Evolutionary conservation across 148 eudicot species (phyloP).

Genomic region (Cornus controversa): DNA sequence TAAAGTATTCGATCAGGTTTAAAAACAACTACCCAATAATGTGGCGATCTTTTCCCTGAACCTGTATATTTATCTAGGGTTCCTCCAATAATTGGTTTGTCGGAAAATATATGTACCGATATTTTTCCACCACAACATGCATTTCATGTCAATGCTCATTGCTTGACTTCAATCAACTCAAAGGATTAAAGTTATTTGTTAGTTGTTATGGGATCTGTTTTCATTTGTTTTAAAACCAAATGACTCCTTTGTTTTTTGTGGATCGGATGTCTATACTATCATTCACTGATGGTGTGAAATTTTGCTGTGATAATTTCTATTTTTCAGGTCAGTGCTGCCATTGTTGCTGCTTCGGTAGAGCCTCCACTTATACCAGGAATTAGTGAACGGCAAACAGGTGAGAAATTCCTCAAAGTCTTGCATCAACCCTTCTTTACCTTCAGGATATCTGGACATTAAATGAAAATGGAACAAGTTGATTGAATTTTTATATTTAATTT

Average conservation of each 20-base stretch:
- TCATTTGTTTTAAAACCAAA: not conserved
- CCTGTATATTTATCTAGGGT: no score
- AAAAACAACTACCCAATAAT: no score
- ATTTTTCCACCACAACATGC: no score
- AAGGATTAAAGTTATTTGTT: not conserved
- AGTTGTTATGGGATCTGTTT: not conserved
- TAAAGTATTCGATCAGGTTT: no score
- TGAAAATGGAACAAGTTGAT: not conserved
- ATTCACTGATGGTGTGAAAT: not conserved
- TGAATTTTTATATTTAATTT: not conserved
- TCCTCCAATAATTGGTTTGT: no score
- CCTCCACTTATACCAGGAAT: constrained; percentile 43
- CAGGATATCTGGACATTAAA: not conserved
- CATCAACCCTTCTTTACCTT: not conserved
- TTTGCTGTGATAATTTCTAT: not conserved
- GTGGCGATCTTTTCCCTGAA: no score
- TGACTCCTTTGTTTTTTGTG: not conserved
- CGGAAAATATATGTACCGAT: no score
- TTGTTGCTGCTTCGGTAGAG: constrained; percentile 34
- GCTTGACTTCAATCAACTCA: no score
- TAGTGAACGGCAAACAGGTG: constrained; percentile 65
- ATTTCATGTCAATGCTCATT: no score
- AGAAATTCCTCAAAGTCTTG: constrained; percentile 21
- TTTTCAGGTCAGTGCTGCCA: constrained; percentile 39
- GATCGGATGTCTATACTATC: not conserved